These are phyloP conservation scores for Pelargonium nanum DNA, from an alignment of 345 rosid genomes.

Conservation along the genomic window DNA sequence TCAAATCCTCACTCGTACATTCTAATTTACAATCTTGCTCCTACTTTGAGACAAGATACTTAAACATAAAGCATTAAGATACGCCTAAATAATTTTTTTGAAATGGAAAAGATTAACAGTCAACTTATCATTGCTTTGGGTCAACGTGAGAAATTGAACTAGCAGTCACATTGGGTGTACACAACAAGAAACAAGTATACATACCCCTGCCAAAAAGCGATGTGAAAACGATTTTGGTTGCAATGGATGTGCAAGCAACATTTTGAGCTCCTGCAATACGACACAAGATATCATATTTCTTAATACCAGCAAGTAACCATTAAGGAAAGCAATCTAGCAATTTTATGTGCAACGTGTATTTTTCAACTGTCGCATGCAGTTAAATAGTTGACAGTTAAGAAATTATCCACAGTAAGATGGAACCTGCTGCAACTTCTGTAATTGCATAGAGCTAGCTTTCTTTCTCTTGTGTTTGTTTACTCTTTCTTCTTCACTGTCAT, in stretches of 20 bases:
- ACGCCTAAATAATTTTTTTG: too few relatives aligned
- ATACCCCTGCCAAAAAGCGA: constrained; percentile 87
- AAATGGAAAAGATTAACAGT: too few relatives aligned
- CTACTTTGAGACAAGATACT: neutral
- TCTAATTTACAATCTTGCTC: neutral
- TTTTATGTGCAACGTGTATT: too few relatives aligned
- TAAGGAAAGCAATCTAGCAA: neutral
- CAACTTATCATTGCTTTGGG: neutral
- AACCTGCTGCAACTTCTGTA: constrained; percentile 67
- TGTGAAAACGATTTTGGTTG: constrained; percentile 78
- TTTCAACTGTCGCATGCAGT: neutral
- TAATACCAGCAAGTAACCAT: neutral
- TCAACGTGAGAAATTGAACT: neutral
- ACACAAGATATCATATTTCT: constrained; percentile 7
- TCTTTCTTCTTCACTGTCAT: constrained; percentile 86
- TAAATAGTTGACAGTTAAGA: neutral
- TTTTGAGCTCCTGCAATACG: constrained; percentile 58
- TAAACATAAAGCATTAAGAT: too few relatives aligned
- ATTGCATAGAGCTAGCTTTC: constrained; percentile 43
- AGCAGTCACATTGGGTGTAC: neutral
- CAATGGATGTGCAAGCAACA: constrained; percentile 57
- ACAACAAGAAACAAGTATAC: constrained; percentile 1
- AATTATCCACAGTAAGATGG: neutral
- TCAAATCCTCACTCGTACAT: neutral
- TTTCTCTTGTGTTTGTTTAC: constrained; percentile 50